Conservation (phyloP, 1,284 basidiomycete genomes). For the Sanghuangporus baumii region DNA sequence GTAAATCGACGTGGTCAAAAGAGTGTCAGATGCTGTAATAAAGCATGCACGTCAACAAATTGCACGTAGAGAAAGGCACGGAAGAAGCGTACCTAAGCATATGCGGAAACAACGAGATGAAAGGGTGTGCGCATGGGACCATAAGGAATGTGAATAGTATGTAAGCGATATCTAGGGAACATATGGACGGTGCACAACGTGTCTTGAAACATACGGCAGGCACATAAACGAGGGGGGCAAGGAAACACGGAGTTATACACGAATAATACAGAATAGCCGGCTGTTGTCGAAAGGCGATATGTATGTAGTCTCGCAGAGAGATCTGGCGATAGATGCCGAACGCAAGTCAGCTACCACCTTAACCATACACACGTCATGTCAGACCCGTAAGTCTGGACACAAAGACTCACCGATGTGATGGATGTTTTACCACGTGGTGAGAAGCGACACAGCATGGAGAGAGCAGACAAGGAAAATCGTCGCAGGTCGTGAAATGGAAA, state of each 20-base stretch:
- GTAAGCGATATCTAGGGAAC: not conserved
- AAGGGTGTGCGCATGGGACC: not conserved
- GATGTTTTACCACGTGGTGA: not conserved
- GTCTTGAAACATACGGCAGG: not conserved
- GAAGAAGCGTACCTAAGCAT: not conserved
- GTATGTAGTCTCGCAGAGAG: not conserved
- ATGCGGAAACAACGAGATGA: not conserved
- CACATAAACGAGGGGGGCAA: not conserved
- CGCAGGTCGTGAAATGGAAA: not conserved
- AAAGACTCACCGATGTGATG: not conserved
- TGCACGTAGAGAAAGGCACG: not conserved
- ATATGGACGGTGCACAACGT: not conserved
- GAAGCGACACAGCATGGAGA: not conserved
- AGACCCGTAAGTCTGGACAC: no score
- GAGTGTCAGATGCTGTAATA: constrained; percentile 8
- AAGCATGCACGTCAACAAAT: constrained; percentile 4
- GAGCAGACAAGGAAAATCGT: not conserved
- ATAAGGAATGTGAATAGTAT: not conserved
- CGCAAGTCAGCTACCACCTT: not conserved
- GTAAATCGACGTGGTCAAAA: not conserved
- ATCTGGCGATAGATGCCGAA: not conserved
- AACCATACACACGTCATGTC: not conserved
- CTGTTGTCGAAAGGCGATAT: not conserved
- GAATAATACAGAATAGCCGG: not conserved
- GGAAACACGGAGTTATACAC: not conserved